A percentile compares a stretch with the other conserved stretches of the same genome.
Evolutionary conservation across 1,139 yeast genomes (phyloP).

Genomic region (Debaryomyces sp.): DNA sequence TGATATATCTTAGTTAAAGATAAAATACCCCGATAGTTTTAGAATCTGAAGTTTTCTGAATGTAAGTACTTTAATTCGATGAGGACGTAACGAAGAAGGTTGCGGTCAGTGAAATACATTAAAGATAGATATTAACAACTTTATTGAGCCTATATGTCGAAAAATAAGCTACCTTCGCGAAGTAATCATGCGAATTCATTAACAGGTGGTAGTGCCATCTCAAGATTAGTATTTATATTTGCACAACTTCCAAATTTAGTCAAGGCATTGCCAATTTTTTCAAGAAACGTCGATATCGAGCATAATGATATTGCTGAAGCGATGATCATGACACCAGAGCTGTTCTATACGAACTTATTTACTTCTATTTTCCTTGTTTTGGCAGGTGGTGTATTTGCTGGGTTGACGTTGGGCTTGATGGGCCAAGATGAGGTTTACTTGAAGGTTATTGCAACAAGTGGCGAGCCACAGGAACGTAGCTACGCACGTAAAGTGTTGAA

Average conservation of each 20-base stretch:
- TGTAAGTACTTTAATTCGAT: background rate
- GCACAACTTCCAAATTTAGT: slow-evolving; percentile 31
- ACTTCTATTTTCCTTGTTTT: slow-evolving; percentile 72
- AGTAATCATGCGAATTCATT: slow-evolving; percentile 27
- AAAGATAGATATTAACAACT: background rate
- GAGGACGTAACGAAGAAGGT: background rate
- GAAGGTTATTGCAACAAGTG: slow-evolving; percentile 66
- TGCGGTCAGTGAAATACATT: background rate
- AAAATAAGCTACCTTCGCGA: slow-evolving; percentile 22
- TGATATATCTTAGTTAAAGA: background rate
- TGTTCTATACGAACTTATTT: slow-evolving; percentile 57
- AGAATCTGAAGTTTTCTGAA: background rate
- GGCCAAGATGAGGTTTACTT: slow-evolving; percentile 95
- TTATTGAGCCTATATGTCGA: slow-evolving; percentile 19
- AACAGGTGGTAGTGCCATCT: slow-evolving; percentile 21
- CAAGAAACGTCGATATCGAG: slow-evolving; percentile 12
- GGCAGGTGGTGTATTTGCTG: slow-evolving; percentile 96
- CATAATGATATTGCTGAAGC: slow-evolving; percentile 15
- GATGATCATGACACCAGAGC: slow-evolving; percentile 34
- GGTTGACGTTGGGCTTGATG: slow-evolving; percentile 91
- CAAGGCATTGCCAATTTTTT: slow-evolving; percentile 28
- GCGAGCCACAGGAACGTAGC: slow-evolving; percentile 61
- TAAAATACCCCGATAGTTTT: background rate
- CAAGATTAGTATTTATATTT: slow-evolving; percentile 22
- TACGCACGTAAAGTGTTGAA: slow-evolving; percentile 75